Percentiles rank a stretch among this genome's conserved stretches.
Conservation (phyloP, 768 basidiomycete genomes). For the Tubosaeta sp. region DNA sequence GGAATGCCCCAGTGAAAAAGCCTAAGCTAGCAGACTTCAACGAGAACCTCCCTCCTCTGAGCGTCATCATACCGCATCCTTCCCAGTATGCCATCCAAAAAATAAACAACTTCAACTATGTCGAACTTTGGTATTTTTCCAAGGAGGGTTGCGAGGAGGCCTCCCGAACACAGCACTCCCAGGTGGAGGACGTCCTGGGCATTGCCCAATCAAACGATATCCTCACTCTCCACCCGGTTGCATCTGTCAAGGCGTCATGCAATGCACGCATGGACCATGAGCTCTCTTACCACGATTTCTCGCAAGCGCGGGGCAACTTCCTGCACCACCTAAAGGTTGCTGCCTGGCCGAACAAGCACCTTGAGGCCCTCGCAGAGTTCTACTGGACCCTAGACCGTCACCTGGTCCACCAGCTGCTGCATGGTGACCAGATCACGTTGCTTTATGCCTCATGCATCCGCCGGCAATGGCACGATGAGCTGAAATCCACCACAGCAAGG, state of each 20-base stretch:
- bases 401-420: neutral
- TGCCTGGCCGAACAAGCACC: neutral
- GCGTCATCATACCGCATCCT: neutral
- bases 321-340: neutral
- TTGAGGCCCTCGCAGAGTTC: neutral
- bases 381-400: conserved; percentile 7
- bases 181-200: neutral
- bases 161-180: neutral
- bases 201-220: conserved; percentile 10
- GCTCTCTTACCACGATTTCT: conserved; percentile 5
- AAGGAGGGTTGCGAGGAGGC: conserved; percentile 1
- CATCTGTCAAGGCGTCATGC: conserved; percentile 12
- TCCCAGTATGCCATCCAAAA: conserved; percentile 9
- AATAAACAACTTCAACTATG: neutral
- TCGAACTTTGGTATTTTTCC: conserved; percentile 13
- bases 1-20: no score
- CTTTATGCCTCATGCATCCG: neutral
- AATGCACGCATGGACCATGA: conserved; percentile 17
- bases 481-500: no score
- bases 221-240: conserved; percentile 10
- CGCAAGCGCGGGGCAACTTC: conserved; percentile 11
- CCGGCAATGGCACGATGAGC: conserved; percentile 5
- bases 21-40: no score
- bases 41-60: no score
- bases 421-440: neutral